A percentile compares a stretch with the other conserved stretches of the same genome.
These are phyloP conservation scores for Penicillium sp. DNA, from an alignment of 2,329 filamentous ascomycete species.

Conservation along the genomic window DNA sequence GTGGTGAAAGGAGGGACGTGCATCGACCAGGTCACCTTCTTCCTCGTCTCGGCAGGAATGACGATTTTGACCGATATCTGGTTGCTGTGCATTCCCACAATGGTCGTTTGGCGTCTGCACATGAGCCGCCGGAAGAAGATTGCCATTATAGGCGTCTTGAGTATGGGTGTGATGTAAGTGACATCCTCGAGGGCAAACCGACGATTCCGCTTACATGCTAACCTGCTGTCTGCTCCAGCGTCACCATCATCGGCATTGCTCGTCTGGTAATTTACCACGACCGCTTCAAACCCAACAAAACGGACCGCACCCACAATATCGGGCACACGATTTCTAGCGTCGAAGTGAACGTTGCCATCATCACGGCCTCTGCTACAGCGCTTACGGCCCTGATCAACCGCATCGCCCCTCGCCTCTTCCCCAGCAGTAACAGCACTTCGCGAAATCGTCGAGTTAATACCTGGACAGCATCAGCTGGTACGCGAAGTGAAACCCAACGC, in stretches of 20 bases:
- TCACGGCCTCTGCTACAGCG: neutral
- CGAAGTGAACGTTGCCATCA: slow-evolving; percentile 3
- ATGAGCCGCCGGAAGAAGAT: slow-evolving; percentile 35
- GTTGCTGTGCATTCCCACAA: slow-evolving; percentile 35
- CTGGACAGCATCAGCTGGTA: neutral
- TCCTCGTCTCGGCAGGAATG: slow-evolving; percentile 29
- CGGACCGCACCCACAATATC: neutral
- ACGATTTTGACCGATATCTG: slow-evolving; percentile 38
- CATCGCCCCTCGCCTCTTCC: neutral
- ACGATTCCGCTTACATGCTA: too few relatives aligned
- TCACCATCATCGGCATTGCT: slow-evolving; percentile 1
- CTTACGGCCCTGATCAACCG: neutral
- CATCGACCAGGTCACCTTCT: slow-evolving; percentile 34
- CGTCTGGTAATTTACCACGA: neutral
- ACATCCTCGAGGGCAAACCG: neutral
- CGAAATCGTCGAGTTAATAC: neutral
- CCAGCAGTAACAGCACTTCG: neutral
- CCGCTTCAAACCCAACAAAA: neutral
- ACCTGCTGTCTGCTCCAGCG: neutral
- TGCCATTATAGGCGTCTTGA: slow-evolving; percentile 34
- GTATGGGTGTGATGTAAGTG: slow-evolving; percentile 33
- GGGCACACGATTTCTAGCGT: slow-evolving; percentile 1
- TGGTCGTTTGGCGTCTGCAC: slow-evolving; percentile 35
- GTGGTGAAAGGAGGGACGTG: slow-evolving; percentile 25
- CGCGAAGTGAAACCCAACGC: neutral